These are phyloP conservation scores for Polytolypa hystricis DNA, from an alignment of 2,329 filamentous ascomycete species.

Conservation along the genomic window DNA sequence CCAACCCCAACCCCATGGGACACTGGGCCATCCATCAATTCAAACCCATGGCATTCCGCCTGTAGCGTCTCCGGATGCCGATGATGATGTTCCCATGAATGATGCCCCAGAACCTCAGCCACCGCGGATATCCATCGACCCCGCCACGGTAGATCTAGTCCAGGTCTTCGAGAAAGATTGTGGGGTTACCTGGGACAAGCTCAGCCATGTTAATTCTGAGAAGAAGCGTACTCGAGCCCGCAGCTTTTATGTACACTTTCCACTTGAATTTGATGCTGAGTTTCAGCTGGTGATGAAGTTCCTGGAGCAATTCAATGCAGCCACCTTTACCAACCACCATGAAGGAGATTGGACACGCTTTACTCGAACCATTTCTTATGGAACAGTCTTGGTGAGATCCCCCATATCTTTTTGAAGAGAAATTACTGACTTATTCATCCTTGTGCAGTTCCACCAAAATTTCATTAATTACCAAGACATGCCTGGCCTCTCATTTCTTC, in stretches of 20 bases:
- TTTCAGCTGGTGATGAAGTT: slow-evolving; percentile 17
- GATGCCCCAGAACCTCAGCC: background rate
- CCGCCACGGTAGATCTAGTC: slow-evolving; percentile 7
- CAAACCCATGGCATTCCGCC: too few relatives aligned
- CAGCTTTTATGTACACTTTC: slow-evolving; percentile 27
- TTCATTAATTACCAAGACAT: slow-evolving; percentile 22
- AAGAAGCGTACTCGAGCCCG: slow-evolving; percentile 13
- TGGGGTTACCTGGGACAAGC: slow-evolving; percentile 19
- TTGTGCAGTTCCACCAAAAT: slow-evolving; percentile 25
- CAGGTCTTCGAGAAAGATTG: slow-evolving; percentile 10
- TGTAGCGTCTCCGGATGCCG: background rate
- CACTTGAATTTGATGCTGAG: slow-evolving; percentile 17
- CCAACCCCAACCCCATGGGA: background rate
- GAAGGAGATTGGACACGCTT: slow-evolving; percentile 28
- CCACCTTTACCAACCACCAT: slow-evolving; percentile 21
- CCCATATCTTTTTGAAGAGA: background rate
- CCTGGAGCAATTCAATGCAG: slow-evolving; percentile 17
- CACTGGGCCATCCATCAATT: too few relatives aligned
- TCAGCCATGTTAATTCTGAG: slow-evolving; percentile 15
- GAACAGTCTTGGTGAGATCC: slow-evolving; percentile 27
- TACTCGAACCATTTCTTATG: slow-evolving; percentile 13
- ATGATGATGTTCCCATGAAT: background rate
- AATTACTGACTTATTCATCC: background rate
- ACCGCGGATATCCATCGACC: background rate
- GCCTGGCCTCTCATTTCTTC: slow-evolving; percentile 16